These are phyloP conservation scores for Mycena vitilis DNA, from an alignment of 768 basidiomycete species.

Conservation along the genomic window DNA sequence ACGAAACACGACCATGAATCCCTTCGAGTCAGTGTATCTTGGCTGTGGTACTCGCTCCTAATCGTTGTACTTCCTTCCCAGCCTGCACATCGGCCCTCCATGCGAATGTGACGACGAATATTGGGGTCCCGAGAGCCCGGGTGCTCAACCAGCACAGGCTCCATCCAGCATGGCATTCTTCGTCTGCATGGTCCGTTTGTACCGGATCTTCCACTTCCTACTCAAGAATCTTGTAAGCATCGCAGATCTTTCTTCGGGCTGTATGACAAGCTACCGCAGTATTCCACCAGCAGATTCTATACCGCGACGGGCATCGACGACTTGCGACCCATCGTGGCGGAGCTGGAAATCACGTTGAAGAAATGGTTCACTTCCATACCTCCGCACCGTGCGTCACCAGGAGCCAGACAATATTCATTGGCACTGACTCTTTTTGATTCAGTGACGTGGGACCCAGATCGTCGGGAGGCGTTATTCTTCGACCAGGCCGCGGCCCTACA, in stretches of 20 bases:
- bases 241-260: neutral
- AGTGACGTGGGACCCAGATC: neutral
- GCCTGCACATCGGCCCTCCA: slow-evolving; percentile 4
- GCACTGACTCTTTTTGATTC: neutral
- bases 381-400: slow-evolving; percentile 1
- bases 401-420: too few relatives aligned
- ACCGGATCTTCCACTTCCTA: neutral
- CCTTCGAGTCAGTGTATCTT: slow-evolving; percentile 8
- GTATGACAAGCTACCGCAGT: neutral
- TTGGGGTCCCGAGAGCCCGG: neutral
- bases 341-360: slow-evolving; percentile 4
- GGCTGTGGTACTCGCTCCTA: neutral
- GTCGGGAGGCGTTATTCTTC: slow-evolving; percentile 6
- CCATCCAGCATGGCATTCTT: slow-evolving; percentile 5
- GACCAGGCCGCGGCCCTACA: slow-evolving; percentile 18
- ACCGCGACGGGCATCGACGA: neutral
- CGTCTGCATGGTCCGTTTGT: slow-evolving; percentile 9
- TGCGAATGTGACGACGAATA: slow-evolving; percentile 10
- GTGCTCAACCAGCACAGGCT: neutral
- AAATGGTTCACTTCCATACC: slow-evolving; percentile 16
- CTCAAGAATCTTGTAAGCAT: neutral
- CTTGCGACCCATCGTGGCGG: neutral
- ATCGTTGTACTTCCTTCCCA: neutral
- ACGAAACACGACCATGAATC: neutral
- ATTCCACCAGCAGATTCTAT: neutral